Base-by-base conservation (phyloP, 2,329 filamentous ascomycete genomes). In the Fusarium acutatum region DNA sequence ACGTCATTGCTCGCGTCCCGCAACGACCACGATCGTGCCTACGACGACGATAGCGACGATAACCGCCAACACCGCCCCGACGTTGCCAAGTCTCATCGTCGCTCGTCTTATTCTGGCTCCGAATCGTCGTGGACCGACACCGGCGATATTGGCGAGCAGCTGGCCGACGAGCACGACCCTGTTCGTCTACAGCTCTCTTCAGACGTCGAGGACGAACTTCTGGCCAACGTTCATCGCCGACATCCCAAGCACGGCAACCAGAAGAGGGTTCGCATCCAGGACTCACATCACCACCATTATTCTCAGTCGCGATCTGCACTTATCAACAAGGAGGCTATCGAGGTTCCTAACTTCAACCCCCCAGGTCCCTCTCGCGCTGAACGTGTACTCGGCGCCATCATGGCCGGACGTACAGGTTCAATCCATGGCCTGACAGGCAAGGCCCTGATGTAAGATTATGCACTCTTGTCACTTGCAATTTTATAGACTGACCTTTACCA, bases 361-460 rank as follows among this genome's bases (percentile, higher is more conserved):
- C 88, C 88, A 75, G 88, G 84, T 69, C 90, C 95, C 71, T 88
- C 90, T 60, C 88, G 88, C 78, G 88, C 86, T 73, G 90, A 95
- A 82, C 92, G 91, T 80, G 83, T 93, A 75, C 84, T 98, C 78
- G 94, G 93, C 77, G 83, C 87, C 86, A 92, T 97, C 88, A 98
- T 99, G 95, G 91, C 94, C 76, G 91, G 91, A 81, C 91, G 93
- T 74, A 89, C 91, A 76, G 87, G 89, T 80, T 91, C 93, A 81
- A 92, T 94, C 79, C 93, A 96, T 85, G 96, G 96, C 87, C 89
- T 99, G 78, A 97, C 97, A 79, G 96, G 96, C 85, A 97, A 97
- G 87, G 92, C 96, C 84, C 88, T 99, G 80, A 89, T 99, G 92
- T 98, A 89, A 70, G 86, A 82, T 50, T 11, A 60, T 52, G 9